Base-by-base conservation (phyloP, 176 grass and related monocot genomes). In the Lolium rigidum region DNA sequence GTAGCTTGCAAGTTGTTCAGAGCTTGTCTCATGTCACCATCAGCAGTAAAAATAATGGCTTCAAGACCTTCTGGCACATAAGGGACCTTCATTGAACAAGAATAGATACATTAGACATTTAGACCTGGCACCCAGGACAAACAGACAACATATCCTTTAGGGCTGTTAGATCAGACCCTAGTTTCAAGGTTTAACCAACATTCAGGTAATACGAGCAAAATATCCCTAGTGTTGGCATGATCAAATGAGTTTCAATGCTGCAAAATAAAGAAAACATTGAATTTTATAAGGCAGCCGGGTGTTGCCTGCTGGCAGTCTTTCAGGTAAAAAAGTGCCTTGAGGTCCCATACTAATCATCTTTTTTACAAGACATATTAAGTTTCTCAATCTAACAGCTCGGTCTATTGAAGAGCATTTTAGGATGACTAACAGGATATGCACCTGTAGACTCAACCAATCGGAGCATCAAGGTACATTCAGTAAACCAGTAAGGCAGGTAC, bases 11-110 rank as follows among this genome's bases (percentile, higher is more conserved):
- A 86, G 74, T 97, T 96, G 82, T 99, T 96, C 87, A 99, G 83
- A 91, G 97, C 94, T 85, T 99, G 92, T 41, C 97, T 94, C 97
- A 99, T 96, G 77, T 99, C 97, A 69, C 94, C 94, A 84, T 99
- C 97, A 88, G 94, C 97, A 81, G 94, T 99, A 85, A 99, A 94
- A 61, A 99, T 99, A 61, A 99, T 94, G 77, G 97, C 97, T 80
- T 99, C 97, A 43, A 99, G 92, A 4, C 94, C 94, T 83, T 99
- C 94, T 68, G 92, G 89, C 82, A 94, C 94, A 76, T 97, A 93
- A 74, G 97, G 90, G 37, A 99, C 97, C 94, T 97, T 76, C 60
- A 81, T 92, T 79, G 68, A 78, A 31, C 70, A 80, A 74, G 18
- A 90, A 57, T 31, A 48, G 7, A 80, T 25, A 49, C 0, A n/a